These are phyloP conservation scores for Poa annua DNA, from an alignment of 176 grass and related monocot species.

Conservation along the genomic window DNA sequence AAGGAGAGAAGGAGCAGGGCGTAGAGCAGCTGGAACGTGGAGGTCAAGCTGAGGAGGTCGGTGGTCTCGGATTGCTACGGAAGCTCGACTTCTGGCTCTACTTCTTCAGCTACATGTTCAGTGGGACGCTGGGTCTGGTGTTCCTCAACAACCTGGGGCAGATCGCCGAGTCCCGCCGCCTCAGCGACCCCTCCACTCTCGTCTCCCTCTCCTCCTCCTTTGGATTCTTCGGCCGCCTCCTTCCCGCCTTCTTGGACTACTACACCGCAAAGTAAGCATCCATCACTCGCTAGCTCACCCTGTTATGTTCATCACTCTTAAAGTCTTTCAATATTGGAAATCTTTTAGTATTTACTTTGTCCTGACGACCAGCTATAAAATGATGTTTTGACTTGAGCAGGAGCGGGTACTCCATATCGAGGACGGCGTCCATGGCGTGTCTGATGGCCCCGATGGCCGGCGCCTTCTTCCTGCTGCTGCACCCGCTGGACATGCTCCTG, in stretches of 20 bases:
- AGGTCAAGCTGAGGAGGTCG: conserved; percentile 48
- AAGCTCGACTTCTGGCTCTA: conserved; percentile 89
- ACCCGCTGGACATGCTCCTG: conserved; percentile 51
- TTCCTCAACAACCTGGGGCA: conserved; percentile 97
- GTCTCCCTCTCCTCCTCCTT: conserved; percentile 93
- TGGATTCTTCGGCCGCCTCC: conserved; percentile 94
- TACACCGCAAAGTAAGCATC: conserved; percentile 73
- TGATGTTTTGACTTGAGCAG: conserved; percentile 38
- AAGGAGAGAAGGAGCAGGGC: not conserved
- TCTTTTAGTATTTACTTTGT: not conserved
- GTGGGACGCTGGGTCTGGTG: conserved; percentile 78
- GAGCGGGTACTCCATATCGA: conserved; percentile 62
- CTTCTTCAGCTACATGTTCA: conserved; percentile 98
- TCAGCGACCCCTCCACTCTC: conserved; percentile 62
- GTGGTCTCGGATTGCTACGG: conserved; percentile 67
- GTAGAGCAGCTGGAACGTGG: not conserved
- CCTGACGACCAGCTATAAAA: not conserved
- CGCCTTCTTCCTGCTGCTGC: conserved; percentile 80
- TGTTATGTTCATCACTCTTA: not conserved
- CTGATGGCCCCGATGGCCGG: conserved; percentile 80
- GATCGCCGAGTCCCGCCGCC: conserved; percentile 81
- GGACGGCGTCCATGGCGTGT: conserved; percentile 77
- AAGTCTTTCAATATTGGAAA: not conserved
- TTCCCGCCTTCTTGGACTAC: conserved; percentile 93
- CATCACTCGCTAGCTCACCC: not conserved